A percentile compares a stretch with the other conserved stretches of the same genome.
Evolutionary conservation across 495 filamentous ascomycete genomes (phyloP).

Genomic region (Trypethelium eluteriae): DNA sequence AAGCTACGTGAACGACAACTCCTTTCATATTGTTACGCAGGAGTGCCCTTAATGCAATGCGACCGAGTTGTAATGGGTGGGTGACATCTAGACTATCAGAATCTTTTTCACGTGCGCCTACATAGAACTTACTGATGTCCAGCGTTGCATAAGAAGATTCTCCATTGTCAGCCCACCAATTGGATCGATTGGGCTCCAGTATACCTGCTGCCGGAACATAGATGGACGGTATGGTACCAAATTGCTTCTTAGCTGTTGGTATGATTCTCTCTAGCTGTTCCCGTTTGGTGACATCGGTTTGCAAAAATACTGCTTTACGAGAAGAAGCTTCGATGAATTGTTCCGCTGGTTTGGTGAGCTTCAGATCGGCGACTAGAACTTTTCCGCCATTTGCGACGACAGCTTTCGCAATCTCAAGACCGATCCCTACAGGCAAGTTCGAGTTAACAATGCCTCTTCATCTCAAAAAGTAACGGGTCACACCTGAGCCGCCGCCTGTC

Average conservation of each 20-base stretch:
- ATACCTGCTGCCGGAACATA: slow-evolving; percentile 33
- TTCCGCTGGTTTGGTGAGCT: slow-evolving; percentile 27
- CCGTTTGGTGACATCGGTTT: slow-evolving; percentile 35
- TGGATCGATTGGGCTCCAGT: slow-evolving; percentile 28
- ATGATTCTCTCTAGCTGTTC: slow-evolving; percentile 29
- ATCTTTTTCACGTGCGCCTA: slow-evolving; percentile 14
- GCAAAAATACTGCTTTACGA: slow-evolving; percentile 26
- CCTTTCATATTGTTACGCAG: slow-evolving; percentile 30
- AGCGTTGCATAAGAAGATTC: no score
- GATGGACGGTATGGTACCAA: slow-evolving; percentile 32
- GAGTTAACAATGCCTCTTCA: neutral
- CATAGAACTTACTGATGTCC: slow-evolving; percentile 12
- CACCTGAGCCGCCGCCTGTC: slow-evolving; percentile 13
- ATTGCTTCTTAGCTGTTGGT: slow-evolving; percentile 27
- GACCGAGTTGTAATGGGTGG: slow-evolving; percentile 36
- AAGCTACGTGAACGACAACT: slow-evolving; percentile 27
- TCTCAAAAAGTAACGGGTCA: slow-evolving; percentile 3
- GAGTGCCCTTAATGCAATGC: slow-evolving; percentile 35
- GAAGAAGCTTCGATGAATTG: slow-evolving; percentile 23
- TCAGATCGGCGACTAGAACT: slow-evolving; percentile 34
- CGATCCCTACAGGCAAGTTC: slow-evolving; percentile 23
- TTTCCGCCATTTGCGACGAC: slow-evolving; percentile 23
- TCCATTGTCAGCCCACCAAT: slow-evolving; percentile 8
- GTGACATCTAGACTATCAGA: slow-evolving; percentile 33
- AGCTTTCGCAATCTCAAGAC: slow-evolving; percentile 30